Percentiles rank a stretch among this genome's conserved stretches.
Conservation (phyloP, 495 filamentous ascomycete genomes). For the Aspergillus conjunctus region DNA sequence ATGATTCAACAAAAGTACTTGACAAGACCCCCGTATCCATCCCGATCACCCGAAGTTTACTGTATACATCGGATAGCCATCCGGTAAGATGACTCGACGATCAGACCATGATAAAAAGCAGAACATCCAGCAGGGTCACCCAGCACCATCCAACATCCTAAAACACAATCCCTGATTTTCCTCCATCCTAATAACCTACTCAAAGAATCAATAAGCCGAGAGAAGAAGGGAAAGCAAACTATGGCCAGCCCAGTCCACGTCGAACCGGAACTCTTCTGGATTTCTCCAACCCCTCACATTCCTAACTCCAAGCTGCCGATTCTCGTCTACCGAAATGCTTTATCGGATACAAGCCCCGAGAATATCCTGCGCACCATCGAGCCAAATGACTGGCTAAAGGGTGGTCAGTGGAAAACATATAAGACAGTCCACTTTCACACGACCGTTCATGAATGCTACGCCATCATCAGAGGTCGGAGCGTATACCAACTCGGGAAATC, state of each 20-base stretch:
- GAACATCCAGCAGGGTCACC: too few species aligned
- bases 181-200: background rate
- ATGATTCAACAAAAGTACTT: too few species aligned
- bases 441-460: slow-evolving; percentile 7
- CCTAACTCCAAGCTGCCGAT: background rate
- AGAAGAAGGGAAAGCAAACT: background rate
- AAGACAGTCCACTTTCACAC: slow-evolving; percentile 9
- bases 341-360: background rate
- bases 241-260: background rate
- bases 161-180: background rate
- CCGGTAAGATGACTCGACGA: too few species aligned
- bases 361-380: slow-evolving; percentile 9
- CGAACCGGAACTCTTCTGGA: background rate
- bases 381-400: slow-evolving; percentile 9
- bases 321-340: slow-evolving; percentile 1
- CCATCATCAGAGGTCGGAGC: slow-evolving; percentile 1
- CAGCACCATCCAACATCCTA: background rate
- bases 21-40: too few species aligned
- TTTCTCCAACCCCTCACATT: background rate
- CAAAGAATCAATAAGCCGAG: too few species aligned
- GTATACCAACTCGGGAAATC: background rate
- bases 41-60: too few species aligned
- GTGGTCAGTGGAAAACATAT: slow-evolving; percentile 12
- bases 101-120: too few species aligned
- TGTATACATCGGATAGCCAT: too few species aligned